These are phyloP conservation scores for Saccharomyces hybrid DNA, from an alignment of 1,139 yeast species.

Conservation along the genomic window DNA sequence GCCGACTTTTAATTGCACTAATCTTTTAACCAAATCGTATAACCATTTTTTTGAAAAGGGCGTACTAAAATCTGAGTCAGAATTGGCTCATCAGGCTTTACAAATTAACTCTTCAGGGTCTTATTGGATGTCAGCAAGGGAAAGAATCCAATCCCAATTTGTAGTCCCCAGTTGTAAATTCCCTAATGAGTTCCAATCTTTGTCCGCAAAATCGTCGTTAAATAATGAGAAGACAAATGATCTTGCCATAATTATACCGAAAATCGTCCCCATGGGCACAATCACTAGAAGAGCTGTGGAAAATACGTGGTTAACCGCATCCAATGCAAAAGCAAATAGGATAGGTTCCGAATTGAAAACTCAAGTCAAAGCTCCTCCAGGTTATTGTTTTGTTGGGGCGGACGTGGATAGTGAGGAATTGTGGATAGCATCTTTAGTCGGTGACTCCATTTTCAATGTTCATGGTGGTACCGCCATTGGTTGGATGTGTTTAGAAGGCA, in stretches of 20 bases:
- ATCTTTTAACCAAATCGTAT: slow-evolving; percentile 73
- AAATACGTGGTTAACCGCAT: slow-evolving; percentile 95
- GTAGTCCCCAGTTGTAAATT: slow-evolving; percentile 48
- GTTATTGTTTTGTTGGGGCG: slow-evolving; percentile 92
- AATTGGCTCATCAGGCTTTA: slow-evolving; percentile 70
- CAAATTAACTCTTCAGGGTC: slow-evolving; percentile 70
- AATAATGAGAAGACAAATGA: slow-evolving; percentile 26
- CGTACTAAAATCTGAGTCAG: slow-evolving; percentile 59
- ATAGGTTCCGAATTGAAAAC: slow-evolving; percentile 93
- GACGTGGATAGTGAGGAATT: slow-evolving; percentile 97
- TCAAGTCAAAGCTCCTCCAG: slow-evolving; percentile 76
- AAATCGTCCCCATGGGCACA: slow-evolving; percentile 88
- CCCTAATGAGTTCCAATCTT: slow-evolving; percentile 18
- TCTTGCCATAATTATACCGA: slow-evolving; percentile 75
- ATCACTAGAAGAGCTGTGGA: slow-evolving; percentile 95
- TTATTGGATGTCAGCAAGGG: slow-evolving; percentile 90
- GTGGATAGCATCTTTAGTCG: slow-evolving; percentile 95
- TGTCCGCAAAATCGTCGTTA: slow-evolving; percentile 23
- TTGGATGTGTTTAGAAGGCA: slow-evolving; percentile 99
- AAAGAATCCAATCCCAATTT: slow-evolving; percentile 75
- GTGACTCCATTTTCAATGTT: slow-evolving; percentile 78
- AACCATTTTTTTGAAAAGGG: slow-evolving; percentile 67
- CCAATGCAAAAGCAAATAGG: slow-evolving; percentile 77
- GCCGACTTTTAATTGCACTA: slow-evolving; percentile 61
- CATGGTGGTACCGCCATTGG: slow-evolving; percentile 98